These are phyloP conservation scores for Hymenoscyphus fructigenus DNA, from an alignment of 2,329 filamentous ascomycete species.

Conservation along the genomic window DNA sequence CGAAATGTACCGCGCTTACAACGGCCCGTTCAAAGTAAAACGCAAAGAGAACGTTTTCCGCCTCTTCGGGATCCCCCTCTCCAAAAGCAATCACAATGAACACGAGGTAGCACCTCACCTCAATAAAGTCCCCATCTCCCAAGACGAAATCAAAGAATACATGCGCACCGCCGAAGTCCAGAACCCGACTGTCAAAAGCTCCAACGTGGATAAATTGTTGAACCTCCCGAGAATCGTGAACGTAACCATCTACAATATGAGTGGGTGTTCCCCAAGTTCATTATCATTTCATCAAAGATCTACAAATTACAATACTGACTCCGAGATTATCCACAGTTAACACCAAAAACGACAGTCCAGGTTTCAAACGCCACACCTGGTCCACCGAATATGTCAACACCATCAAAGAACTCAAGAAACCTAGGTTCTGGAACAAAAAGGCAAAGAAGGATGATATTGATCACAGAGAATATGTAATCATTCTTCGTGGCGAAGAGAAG, in stretches of 20 bases:
- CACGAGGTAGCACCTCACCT: not conserved
- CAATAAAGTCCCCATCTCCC: not conserved
- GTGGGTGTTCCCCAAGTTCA: too few species aligned
- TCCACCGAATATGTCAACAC: not conserved
- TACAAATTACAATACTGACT: too few species aligned
- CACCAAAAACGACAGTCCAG: not conserved
- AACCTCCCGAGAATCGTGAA: not conserved
- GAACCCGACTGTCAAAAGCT: not conserved
- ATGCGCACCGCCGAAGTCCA: not conserved
- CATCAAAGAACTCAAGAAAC: not conserved
- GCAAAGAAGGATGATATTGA: not conserved
- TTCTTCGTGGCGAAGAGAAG: not conserved
- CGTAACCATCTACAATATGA: not conserved
- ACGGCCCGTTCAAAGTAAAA: not conserved
- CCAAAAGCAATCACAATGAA: not conserved
- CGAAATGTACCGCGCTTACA: not conserved
- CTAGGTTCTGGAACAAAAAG: not conserved
- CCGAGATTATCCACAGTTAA: not conserved
- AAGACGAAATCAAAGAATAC: constrained; percentile 6
- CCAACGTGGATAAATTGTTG: not conserved
- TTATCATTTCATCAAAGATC: too few species aligned
- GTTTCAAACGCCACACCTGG: not conserved
- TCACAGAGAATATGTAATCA: not conserved
- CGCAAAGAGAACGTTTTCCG: not conserved
- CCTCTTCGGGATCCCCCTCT: not conserved